Evolutionary conservation across 441 rosid genomes (phyloP), one percentile per base, ranked within the genome.

Genomic region (Brassica balearica): DNA sequence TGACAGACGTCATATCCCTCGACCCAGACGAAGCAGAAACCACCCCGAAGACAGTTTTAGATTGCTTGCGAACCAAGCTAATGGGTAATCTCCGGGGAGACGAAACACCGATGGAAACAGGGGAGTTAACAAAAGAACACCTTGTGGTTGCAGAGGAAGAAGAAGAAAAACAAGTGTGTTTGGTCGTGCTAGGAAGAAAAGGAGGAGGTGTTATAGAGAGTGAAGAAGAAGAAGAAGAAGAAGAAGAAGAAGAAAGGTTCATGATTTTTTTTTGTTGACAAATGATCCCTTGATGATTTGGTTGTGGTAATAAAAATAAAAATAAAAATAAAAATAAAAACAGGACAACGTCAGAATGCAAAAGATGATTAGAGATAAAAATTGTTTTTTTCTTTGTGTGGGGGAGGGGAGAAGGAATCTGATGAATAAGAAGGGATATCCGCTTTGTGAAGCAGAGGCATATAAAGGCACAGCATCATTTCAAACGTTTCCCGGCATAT

Each of bases 171-270:
- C 59, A 14, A 25, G 74, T 66, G 46, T 71, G 7, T 22, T 74
- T 51, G 10, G 84, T 36, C 23, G 80, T 53, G 79, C 83, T 14
- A 46, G 76, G 75, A 74, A 82, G 60, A 17, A 51, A 68, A 25
- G 77, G 76, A 77, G 86, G 84, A 71, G 82, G 6, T 48, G 56
- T 80, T 75, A 86, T 82, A 86, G 92, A 86, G 80, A 88, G 86
- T 73, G 17, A 15, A 15, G 90, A 84, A 82, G 74, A 4, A 48
- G 56, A 14, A 51, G 19, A 53, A 14, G 58, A 48, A 23, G 90
- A 84, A 82, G 74, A 4, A 48, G 56, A 14, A 51, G 19, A 53
- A 14, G 58, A 48, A 23, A 83, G 32, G 73, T 75, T 77, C 86
- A 82, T 87, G 69, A 53, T 56, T 64, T 8, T 68, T 11, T 73